Percentiles rank a stretch among this genome's conserved stretches.
Conservation (phyloP, 257 asterid species). For the Plectranthus barbatus region DNA sequence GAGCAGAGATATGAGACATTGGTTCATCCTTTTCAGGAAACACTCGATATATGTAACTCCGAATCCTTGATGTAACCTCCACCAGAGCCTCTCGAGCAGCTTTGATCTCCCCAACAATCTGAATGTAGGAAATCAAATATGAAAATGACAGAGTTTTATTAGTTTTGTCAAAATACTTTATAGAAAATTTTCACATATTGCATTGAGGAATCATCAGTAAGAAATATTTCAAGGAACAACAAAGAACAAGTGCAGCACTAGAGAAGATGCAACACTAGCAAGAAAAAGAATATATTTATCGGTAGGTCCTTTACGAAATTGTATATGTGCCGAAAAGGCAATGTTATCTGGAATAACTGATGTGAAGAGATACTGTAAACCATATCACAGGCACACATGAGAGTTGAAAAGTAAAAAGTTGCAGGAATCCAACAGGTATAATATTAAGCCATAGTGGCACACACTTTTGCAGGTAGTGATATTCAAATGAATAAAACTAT, state of each 20-base stretch:
- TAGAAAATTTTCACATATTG: not conserved
- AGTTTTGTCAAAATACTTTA: not conserved
- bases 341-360: not conserved
- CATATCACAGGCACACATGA: not conserved
- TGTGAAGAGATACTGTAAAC: not conserved
- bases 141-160: constrained; percentile 3
- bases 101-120: constrained; percentile 75
- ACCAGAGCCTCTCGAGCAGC: constrained; percentile 52
- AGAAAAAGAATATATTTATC: not conserved
- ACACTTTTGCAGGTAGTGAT: not conserved
- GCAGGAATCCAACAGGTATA: not conserved
- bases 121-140: constrained; percentile 6
- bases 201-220: not conserved
- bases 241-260: constrained; percentile 10
- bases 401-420: not conserved
- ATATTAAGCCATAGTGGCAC: not conserved
- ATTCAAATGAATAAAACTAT: not conserved
- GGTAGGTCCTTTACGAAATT: not conserved
- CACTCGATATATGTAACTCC: constrained; percentile 38
- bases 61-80: constrained; percentile 50
- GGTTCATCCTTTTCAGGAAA: constrained; percentile 25
- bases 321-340: not conserved
- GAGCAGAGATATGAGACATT: constrained; percentile 6
- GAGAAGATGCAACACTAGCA: not conserved
- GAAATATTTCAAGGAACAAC: constrained; percentile 7